Evolutionary conservation across 2,329 filamentous ascomycete genomes (phyloP).

Genomic region (Colletotrichum gigasporum): DNA sequence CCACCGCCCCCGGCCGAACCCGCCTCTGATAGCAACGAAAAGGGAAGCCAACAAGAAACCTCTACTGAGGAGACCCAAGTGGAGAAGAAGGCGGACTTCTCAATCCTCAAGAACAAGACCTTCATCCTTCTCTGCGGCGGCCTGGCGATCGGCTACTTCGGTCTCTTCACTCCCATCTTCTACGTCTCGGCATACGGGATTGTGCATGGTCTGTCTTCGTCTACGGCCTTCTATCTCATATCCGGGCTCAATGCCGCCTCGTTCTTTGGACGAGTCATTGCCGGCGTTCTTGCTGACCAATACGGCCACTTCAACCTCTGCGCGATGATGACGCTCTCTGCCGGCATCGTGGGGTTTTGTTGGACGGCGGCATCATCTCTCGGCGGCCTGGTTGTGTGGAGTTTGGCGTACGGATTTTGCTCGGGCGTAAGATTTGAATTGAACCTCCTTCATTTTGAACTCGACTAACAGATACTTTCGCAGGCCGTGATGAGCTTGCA

Average conservation of each 20-base stretch:
- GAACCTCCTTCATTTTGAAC: rapidly evolving
- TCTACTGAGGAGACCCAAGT: background rate
- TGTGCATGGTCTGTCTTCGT: conserved; percentile 53
- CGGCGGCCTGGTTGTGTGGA: conserved; percentile 54
- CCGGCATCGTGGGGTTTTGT: conserved; percentile 51
- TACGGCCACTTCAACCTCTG: conserved; percentile 56
- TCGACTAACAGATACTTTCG: conserved; percentile 48
- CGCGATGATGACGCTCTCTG: conserved; percentile 37
- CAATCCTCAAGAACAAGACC: conserved; percentile 33
- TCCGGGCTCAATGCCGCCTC: conserved; percentile 69
- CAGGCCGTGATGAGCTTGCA: conserved; percentile 58
- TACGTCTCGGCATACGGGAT: conserved; percentile 65
- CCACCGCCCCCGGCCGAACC: background rate
- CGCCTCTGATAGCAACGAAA: background rate
- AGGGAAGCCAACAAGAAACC: background rate
- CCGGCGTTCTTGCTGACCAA: conserved; percentile 60
- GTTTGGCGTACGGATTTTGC: conserved; percentile 55
- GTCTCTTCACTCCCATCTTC: conserved; percentile 62
- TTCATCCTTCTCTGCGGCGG: conserved; percentile 12
- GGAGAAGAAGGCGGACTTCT: conserved; percentile 1
- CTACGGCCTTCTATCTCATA: conserved; percentile 69
- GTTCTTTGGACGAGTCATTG: conserved; percentile 60
- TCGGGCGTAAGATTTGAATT: conserved; percentile 50
- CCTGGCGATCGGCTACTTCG: conserved; percentile 37
- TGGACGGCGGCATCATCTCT: conserved; percentile 53